These are phyloP conservation scores for Leccinum truebloodii DNA, from an alignment of 768 basidiomycete species.

Conservation along the genomic window DNA sequence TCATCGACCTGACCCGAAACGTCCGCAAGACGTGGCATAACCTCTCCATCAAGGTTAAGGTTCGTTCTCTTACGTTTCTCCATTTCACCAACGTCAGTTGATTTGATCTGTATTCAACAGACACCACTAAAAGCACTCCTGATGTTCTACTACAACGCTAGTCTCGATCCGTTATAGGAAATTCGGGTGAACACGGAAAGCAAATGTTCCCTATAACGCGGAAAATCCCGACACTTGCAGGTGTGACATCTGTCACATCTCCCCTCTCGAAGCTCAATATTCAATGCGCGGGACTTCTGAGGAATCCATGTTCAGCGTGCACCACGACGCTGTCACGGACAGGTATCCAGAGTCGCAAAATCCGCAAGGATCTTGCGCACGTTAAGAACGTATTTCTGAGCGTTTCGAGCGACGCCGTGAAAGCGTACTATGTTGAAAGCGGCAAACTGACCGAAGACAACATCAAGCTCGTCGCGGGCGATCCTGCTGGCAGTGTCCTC, in stretches of 20 bases:
- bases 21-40: slow-evolving; percentile 34
- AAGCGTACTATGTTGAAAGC: slow-evolving; percentile 59
- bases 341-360: slow-evolving; percentile 89
- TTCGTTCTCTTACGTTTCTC: no score
- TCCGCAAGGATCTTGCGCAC: slow-evolving; percentile 88
- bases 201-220: no score
- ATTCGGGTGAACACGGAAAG: no score
- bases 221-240: no score
- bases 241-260: no score
- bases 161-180: no score
- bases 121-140: slow-evolving; percentile 90
- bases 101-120: slow-evolving; percentile 39
- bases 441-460: not conserved
- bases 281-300: slow-evolving; percentile 81
- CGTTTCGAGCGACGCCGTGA: slow-evolving; percentile 81
- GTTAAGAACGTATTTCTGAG: slow-evolving; percentile 85
- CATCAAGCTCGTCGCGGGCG: slow-evolving; percentile 21
- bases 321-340: slow-evolving; percentile 90
- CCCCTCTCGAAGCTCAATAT: slow-evolving; percentile 89
- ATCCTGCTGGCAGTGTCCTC: no score
- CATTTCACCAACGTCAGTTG: slow-evolving; percentile 9
- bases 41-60: slow-evolving; percentile 72
- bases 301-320: slow-evolving; percentile 82
- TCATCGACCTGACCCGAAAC: slow-evolving; percentile 89
- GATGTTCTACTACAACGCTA: slow-evolving; percentile 86